phyloP scores from a whole-genome alignment of 1,284 basidiomycete species.

The Ceratorhiza oryzae-sativae region DNA sequence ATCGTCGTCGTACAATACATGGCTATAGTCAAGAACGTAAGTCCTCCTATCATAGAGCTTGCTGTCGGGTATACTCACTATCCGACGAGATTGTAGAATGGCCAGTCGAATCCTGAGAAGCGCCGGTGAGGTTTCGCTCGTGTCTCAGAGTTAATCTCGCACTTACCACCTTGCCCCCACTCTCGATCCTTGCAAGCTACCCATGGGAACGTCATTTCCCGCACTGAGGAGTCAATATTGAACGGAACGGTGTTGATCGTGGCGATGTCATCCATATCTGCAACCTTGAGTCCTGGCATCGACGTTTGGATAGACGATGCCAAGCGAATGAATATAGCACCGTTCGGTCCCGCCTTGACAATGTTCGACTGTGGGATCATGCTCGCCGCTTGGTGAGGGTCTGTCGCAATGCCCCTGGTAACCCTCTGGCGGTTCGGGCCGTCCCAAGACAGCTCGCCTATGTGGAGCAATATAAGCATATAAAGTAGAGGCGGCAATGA shows the following conservation, averaged over 20 bases:
- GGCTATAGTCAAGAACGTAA: not conserved
- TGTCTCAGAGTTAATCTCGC: too few relatives aligned
- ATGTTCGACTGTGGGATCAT: slow-evolving; percentile 33
- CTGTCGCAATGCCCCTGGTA: slow-evolving; percentile 39
- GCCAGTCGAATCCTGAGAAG: slow-evolving; percentile 1
- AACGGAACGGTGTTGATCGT: not conserved
- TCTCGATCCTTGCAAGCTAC: not conserved
- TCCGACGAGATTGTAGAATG: slow-evolving; percentile 15
- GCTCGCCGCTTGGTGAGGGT: slow-evolving; percentile 25
- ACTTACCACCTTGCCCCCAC: not conserved
- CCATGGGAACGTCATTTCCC: slow-evolving; percentile 10
- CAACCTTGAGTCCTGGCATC: not conserved
- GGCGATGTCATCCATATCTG: slow-evolving; percentile 1
- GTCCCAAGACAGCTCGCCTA: slow-evolving; percentile 39
- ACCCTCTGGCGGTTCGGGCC: slow-evolving; percentile 20
- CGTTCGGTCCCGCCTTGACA: slow-evolving; percentile 44
- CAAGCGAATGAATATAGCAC: slow-evolving; percentile 48
- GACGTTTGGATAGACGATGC: not conserved
- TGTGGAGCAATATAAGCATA: not conserved
- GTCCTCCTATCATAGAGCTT: not conserved
- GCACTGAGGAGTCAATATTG: not conserved
- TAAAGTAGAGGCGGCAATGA: not conserved
- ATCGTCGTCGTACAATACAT: slow-evolving; percentile 11
- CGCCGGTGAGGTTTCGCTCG: too few relatives aligned
- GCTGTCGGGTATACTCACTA: not conserved